Base-by-base conservation (phyloP, 2,329 filamentous ascomycete species). In the Colletotrichum melonis region DNA sequence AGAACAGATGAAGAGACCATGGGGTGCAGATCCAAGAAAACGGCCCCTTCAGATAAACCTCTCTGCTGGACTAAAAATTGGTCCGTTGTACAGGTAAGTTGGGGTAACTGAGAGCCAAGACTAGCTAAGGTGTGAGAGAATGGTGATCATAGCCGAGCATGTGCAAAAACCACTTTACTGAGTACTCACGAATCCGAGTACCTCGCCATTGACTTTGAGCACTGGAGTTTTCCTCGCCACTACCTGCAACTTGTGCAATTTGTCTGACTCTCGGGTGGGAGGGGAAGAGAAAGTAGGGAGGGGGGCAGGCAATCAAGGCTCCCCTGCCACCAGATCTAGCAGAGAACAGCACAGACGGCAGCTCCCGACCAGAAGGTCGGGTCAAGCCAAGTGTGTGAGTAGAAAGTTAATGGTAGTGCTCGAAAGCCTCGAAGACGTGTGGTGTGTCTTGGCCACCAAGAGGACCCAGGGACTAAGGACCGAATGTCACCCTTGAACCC, bases 291-390 rank as follows among this genome's bases (percentile, higher is more conserved):
- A 1, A 49, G 19, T 49, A 49, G 42, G 42, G 42, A 49, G 42
- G 42, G 42, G 42, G 42, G 7, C 16, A 49, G 19, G 19, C 42
- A 11, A 49, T 16, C 60, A 56, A 28, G 70, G 70, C 22, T 57
- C 26, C 62, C 70, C 67, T 65, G n/a, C 22, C 28, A 24, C 58
- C 42, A 35, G 32, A 59, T 64, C 32, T 63, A 14, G 63, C 22
- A 49, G 42, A 49, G 19, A 58, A 32, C 55, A 57, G 67, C 54
- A 70, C 70, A 60, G 55, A 65, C 71, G 60, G 71, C 67, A 56
- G 67, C 71, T 71, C 67, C 67, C 67, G 62, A 73, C 71, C 67
- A 66, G 28, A 65, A 49, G 19, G 55, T 62, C 49, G 70, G 70
- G 67, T 62, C 56, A 26, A 57, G 70, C 52, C 67, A 56, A 26